phyloP scores from a whole-genome alignment of 2,329 filamentous ascomycete genomes.

The Stemphylium lycopersici region DNA sequence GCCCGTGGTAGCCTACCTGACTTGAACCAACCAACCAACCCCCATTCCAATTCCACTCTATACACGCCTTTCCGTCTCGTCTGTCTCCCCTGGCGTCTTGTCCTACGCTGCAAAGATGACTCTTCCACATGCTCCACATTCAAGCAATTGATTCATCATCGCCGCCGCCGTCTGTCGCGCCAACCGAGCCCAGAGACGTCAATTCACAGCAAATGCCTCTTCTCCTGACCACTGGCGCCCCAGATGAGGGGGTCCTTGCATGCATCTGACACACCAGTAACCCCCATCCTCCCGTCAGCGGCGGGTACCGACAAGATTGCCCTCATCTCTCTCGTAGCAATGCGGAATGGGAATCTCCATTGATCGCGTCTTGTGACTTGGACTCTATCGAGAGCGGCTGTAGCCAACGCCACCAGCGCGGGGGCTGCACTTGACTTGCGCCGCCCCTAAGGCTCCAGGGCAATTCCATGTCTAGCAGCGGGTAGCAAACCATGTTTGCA shows the following conservation, averaged over 20 bases:
- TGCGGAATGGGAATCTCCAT: constrained; percentile 21
- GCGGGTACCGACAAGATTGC: constrained; percentile 23
- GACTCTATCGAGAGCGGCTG: constrained; percentile 30
- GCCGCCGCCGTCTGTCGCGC: constrained; percentile 8
- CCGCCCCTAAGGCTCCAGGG: constrained; percentile 29
- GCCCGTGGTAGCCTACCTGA: constrained; percentile 18
- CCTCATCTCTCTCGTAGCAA: constrained; percentile 31
- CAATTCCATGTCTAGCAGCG: constrained; percentile 43
- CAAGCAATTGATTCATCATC: constrained; percentile 25
- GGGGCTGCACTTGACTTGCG: background rate
- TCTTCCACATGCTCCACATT: constrained; percentile 38
- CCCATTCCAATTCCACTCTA: constrained; percentile 1
- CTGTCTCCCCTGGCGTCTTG: constrained; percentile 27
- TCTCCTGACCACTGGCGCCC: constrained; percentile 13
- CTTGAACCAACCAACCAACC: background rate
- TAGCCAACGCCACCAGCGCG: constrained; percentile 33
- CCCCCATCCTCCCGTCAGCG: constrained; percentile 9
- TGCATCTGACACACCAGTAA: constrained; percentile 20
- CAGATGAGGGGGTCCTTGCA: constrained; percentile 17
- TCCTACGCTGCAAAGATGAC: constrained; percentile 23
- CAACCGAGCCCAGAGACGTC: constrained; percentile 20
- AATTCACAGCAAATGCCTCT: constrained; percentile 27
- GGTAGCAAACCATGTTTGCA: constrained; percentile 31
- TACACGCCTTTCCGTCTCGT: constrained; percentile 22
- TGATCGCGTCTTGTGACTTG: constrained; percentile 41